Evolutionary conservation across 306 rosid genomes (phyloP), one percentile per base, ranked within the genome.

Genomic region (Casuarina equisetifolia): DNA sequence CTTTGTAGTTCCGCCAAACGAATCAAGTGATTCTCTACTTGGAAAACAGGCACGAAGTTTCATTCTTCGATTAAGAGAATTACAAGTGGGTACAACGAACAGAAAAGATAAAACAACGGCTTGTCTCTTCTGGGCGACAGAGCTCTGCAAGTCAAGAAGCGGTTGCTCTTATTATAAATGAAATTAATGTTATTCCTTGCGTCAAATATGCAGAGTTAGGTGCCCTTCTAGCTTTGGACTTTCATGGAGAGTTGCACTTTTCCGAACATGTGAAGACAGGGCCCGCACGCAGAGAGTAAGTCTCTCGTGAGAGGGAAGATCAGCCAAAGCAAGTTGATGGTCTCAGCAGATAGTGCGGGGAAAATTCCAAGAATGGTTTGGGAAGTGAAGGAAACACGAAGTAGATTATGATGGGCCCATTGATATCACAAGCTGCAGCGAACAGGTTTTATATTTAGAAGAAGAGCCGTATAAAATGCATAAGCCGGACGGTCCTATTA

Each of bases 241-340:
- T 74, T 17, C n/a, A 45, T 57, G 51, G 74, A 25, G 44, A 74
- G 72, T 73, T 76, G 49, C 76, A 69, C 32, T 80, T 70, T 74
- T 16, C 71, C 71, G 70, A 43, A 46, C 94, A 88, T 81, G 94
- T 88, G 94, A 90, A 69, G 4, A 64, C 67, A 59, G 86, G 86
- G 74, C n/a, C 86, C 86, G 19, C 16, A 61, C 19, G 13, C 4
- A 13, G 45, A 64, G 49, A 2, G 9, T 16, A 36, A 61, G 11
- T 61, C 67, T 35, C 13, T 59, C 40, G 6, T 59, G 13, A 40
- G 43, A 12, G 13, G 10, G 9, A 19, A 62, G 4, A 36, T 36
- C 44, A 62, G 5, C 69, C 35, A 62, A 1, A 62, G 69, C 69
- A 10, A 36, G 38, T 62, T 62, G 69, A 11, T 4, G 44, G 10